Percentiles rank a stretch among this genome's conserved stretches.
These are phyloP conservation scores for Gossypium lobatum DNA, from an alignment of 441 rosid genomes.

Conservation along the genomic window DNA sequence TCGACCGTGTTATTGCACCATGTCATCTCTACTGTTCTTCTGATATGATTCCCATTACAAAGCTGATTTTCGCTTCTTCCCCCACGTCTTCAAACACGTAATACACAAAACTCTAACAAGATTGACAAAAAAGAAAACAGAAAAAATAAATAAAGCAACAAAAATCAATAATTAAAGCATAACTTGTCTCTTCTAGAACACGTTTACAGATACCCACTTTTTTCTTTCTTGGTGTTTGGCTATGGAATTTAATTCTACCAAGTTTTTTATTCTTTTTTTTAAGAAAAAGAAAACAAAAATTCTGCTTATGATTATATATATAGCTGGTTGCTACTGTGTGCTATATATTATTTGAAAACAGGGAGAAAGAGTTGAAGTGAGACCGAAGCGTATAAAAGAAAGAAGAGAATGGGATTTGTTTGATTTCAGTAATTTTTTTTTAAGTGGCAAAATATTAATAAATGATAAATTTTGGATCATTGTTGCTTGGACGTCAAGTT, in stretches of 20 bases:
- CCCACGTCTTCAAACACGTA: not conserved
- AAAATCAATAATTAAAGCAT: not conserved
- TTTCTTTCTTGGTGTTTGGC: conserved; percentile 16
- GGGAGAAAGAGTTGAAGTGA: not conserved
- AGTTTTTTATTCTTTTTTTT: not conserved
- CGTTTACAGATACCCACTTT: conserved; percentile 27
- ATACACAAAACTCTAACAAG: not conserved
- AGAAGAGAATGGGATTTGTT: conserved; percentile 9
- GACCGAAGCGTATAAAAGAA: not conserved
- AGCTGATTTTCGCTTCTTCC: not conserved
- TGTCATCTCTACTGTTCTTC: conserved; percentile 43
- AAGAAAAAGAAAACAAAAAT: conserved; percentile 3
- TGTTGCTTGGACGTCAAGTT: conserved; percentile 80
- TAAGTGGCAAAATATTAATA: not conserved
- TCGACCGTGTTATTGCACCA: conserved; percentile 55
- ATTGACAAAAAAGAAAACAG: conserved; percentile 6
- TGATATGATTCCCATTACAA: conserved; percentile 27
- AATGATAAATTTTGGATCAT: conserved; percentile 14
- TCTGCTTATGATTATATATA: conserved; percentile 3
- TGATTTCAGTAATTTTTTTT: not conserved
- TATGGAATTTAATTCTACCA: conserved; percentile 28
- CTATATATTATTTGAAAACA: not conserved
- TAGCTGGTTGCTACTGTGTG: not conserved
- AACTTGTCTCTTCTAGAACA: conserved; percentile 23
- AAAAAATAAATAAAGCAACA: not conserved